Base-by-base conservation (phyloP, 2,329 filamentous ascomycete genomes). In the Colletotrichum liaoningense region DNA sequence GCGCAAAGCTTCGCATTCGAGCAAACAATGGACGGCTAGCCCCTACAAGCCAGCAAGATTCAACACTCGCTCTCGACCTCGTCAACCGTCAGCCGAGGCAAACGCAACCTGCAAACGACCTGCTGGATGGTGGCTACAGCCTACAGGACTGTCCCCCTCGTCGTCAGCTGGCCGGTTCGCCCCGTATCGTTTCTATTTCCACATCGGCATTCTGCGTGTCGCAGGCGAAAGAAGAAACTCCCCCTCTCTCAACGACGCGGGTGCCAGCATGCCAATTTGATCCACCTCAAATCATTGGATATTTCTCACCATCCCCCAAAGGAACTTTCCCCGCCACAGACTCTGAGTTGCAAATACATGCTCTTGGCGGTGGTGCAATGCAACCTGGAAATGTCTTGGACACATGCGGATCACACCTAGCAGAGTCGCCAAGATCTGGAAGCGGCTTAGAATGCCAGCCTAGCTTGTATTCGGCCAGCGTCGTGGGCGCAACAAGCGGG, bases 361-460 rank as follows among this genome's bases (percentile, higher is more conserved):
- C 26, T 33, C 71, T 73, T 73, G 46, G 60, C 71, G 28, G 42
- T 26, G 28, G 46, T 71, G 67, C 71, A 60, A 33, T 73, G 71
- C 67, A 62, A 71, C 71, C 67, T 35, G 11, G 24, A 35, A 52
- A 26, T 58, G 55, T 63, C 67, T 73, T 66, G 71, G 71, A 28
- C 16, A 35, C n/a, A 60, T 66, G 62, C 56, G 60, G 46, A 52
- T 66, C 54, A 46, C 60, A 62, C 60, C 60, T 64, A 22, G 56
- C 22, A 56, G 22, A 52, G 62, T 71, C 49, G 67, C 67, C 71
- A 73, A 71, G 71, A 12, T 38, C 60, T 73, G 49, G 46, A 66
- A 71, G 49, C 60, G 71, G 67, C 8, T 57, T 73, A 66, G 71
- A 35, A 49, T 19, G n/a, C n/a, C 49, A 58, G 58, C 46, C 35